Evolutionary conservation across 2,329 filamentous ascomycete species (phyloP), one percentile per base, ranked within the genome.

Genomic region (Epichloe glyceriae): DNA sequence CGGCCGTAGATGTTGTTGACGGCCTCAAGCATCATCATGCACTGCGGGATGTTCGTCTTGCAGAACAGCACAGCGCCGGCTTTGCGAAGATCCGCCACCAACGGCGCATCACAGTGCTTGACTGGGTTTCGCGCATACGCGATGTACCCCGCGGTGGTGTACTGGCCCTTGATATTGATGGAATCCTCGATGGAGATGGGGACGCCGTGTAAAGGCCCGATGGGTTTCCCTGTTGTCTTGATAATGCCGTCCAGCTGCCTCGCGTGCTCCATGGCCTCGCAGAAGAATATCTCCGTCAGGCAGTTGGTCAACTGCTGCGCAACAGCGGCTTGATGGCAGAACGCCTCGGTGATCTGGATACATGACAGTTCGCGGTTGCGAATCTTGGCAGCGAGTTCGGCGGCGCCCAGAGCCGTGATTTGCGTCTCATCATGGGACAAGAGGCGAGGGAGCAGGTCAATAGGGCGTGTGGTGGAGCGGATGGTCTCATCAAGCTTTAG

Each of bases 41-140:
- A 74, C 56, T 80, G 78, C 0, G 83, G 82, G 5, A 85, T 73
- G 50, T 84, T 86, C 0, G 84, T 86, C 62, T 86, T 85, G 52
- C 78, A 76, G 58, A 83, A 81, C n/a, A 61, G 54, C 15, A 83
- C 3, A n/a, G 54, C 54, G 3, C 54, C 54, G 5, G 52, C 50
- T 8, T 44, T 48, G 43, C 52, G 50, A n/a, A 56, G 37, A 15
- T 47, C 20, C 2, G 26, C 46, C 5, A 56, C 50, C 14, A 56
- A 7, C 17, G 26, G 40, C 0, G 50, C 41, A 14, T 55, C 54
- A 19, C 39, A 15, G 8, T 52, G 50, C 42, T 50, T 52, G 40
- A 40, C 47, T 3, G 46, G 42, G 8, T 40, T 39, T 12, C 41
- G 33, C 3, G n/a, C 73, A 60, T n/a, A 78, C 53, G 47, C 52